Conservation (phyloP, 176 grass and related monocot genomes). For the Oryza meridionalis region DNA sequence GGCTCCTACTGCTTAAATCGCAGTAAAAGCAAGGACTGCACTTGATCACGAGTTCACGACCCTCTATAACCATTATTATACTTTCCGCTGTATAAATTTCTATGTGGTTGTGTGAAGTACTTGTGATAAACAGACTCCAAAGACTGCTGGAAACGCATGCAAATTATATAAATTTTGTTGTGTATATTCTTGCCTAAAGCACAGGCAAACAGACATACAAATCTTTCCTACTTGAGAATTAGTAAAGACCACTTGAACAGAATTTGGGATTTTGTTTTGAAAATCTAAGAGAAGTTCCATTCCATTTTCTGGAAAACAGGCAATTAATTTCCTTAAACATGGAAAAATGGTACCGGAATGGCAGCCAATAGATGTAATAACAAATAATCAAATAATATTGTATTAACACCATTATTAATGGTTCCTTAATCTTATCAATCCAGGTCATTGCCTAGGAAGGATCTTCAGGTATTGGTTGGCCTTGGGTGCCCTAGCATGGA, state of each 20-base stretch:
- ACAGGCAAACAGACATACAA: conserved; percentile 21
- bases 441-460: conserved; percentile 81
- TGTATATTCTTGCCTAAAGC: not conserved
- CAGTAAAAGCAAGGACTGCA: not conserved
- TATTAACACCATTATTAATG: conserved; percentile 21
- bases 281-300: not conserved
- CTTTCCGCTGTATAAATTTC: not conserved
- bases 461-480: conserved; percentile 86
- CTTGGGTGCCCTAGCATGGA: conserved; percentile 89
- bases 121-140: not conserved
- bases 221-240: conserved; percentile 6
- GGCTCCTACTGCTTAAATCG: not conserved
- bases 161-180: not conserved
- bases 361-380: conserved; percentile 10
- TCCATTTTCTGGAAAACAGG: not conserved
- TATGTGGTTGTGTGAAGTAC: not conserved
- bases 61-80: not conserved
- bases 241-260: not conserved
- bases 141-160: not conserved
- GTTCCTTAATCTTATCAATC: conserved; percentile 37
- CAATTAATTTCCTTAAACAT: not conserved
- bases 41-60: not conserved
- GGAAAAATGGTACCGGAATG: not conserved
- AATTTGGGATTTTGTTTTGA: not conserved
- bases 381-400: not conserved